phyloP scores from a whole-genome alignment of 2,329 filamentous ascomycete species.

The Seiridium cupressi region DNA sequence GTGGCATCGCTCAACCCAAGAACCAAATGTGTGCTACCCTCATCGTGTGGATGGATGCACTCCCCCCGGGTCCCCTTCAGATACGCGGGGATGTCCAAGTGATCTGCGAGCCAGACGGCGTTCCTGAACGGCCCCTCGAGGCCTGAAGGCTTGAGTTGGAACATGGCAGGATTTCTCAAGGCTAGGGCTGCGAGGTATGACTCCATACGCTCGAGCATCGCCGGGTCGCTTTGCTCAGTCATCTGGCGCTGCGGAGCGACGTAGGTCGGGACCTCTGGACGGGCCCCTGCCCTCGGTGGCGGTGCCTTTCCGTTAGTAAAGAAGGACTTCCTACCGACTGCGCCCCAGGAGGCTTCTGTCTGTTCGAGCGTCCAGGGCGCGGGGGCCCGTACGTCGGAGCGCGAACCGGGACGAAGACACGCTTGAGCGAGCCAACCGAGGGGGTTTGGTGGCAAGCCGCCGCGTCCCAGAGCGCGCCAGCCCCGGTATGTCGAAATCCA shows the following conservation, averaged over 20 bases:
- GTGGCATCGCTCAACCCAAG: slow-evolving; percentile 36
- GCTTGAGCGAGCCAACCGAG: slow-evolving; percentile 38
- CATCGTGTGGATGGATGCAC: slow-evolving; percentile 35
- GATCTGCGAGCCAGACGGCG: slow-evolving; percentile 24
- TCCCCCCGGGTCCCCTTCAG: slow-evolving; percentile 25
- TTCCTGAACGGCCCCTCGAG: slow-evolving; percentile 30
- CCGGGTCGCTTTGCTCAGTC: slow-evolving; percentile 16
- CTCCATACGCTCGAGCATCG: slow-evolving; percentile 17
- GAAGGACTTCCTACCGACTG: slow-evolving; percentile 20
- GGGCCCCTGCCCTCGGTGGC: slow-evolving; percentile 13
- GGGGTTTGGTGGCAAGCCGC: slow-evolving; percentile 41
- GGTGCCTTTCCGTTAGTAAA: slow-evolving; percentile 6
- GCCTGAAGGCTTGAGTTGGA: slow-evolving; percentile 23
- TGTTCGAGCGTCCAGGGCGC: slow-evolving; percentile 20
- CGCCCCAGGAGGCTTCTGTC: slow-evolving; percentile 21
- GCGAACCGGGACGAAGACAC: slow-evolving; percentile 28
- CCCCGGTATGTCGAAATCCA: slow-evolving; percentile 32
- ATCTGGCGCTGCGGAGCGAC: slow-evolving; percentile 38
- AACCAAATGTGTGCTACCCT: slow-evolving; percentile 36
- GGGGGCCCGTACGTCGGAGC: slow-evolving; percentile 29
- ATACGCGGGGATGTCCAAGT: slow-evolving; percentile 10
- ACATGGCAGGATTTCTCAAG: slow-evolving; percentile 23
- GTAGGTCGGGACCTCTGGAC: slow-evolving; percentile 31
- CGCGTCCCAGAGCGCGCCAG: slow-evolving; percentile 40
- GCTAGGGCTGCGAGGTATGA: slow-evolving; percentile 22